A percentile compares a stretch with the other conserved stretches of the same genome.
phyloP scores from a whole-genome alignment of 78 protist genomes.

The Isochrysis galbana region DNA sequence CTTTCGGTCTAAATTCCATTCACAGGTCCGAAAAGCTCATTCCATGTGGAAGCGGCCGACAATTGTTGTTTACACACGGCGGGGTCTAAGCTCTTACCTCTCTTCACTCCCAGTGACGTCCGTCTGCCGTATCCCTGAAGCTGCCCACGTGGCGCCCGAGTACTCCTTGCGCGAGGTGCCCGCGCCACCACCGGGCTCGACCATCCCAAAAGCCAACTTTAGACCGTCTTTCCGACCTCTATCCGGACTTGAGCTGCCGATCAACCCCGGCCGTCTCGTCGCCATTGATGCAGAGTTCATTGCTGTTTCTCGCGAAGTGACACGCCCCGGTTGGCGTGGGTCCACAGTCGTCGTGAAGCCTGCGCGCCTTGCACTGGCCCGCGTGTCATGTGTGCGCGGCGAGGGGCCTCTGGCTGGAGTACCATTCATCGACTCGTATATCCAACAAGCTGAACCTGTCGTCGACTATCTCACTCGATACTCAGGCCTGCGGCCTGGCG shows the following conservation, averaged over 20 bases:
- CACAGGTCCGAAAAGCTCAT: neutral
- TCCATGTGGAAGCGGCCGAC: conserved; percentile 15
- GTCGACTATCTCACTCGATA: conserved; percentile 44
- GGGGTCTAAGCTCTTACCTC: too few species aligned
- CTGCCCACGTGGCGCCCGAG: neutral
- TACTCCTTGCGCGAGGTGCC: neutral
- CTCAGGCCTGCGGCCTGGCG: conserved; percentile 39
- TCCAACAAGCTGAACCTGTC: conserved; percentile 23
- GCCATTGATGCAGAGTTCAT: conserved; percentile 40
- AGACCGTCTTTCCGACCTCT: neutral
- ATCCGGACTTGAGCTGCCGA: neutral
- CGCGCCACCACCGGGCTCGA: neutral
- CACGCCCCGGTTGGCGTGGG: neutral
- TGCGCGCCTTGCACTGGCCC: neutral
- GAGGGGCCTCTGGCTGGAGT: neutral
- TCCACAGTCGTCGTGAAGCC: neutral
- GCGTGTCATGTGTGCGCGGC: conserved; percentile 10
- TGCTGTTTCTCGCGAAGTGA: neutral
- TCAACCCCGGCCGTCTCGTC: neutral
- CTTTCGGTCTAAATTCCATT: too few species aligned
- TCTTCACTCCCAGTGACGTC: neutral
- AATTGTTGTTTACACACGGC: neutral
- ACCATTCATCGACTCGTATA: neutral
- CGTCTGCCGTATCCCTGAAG: neutral
- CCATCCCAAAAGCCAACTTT: neutral